Evolutionary conservation across 495 filamentous ascomycete genomes (phyloP), one percentile per base, ranked within the genome.

Genomic region (Neurospora pannonica): DNA sequence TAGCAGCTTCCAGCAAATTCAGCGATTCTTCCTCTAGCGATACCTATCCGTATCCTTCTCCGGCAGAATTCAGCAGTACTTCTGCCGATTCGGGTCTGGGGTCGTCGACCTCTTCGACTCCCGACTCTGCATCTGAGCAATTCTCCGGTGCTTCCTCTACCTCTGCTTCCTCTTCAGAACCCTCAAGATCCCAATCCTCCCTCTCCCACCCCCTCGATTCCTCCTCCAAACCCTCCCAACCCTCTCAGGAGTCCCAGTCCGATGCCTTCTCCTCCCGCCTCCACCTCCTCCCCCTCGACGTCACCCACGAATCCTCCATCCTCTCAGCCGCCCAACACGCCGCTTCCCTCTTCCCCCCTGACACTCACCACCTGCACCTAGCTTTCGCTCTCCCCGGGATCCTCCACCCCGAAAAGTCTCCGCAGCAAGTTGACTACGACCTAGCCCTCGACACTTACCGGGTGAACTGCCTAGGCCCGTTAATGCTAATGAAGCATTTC

Each of bases 401-500:
- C 71, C 86, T 97, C 1, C 85, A 90, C 78, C 90, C 93, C 0
- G 94, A 97, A 77, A 94, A 92, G 76, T 88, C 90, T 2, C 92
- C 90, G 0, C 75, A 80, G 0, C 89, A 92, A 72, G 86, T 97
- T 62, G 80, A 89, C 72, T 83, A 85, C 71, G 85, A 79, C 8
- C 76, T 83, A 38, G 88, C 92, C 2, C 82, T 90, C 19, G 81
- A 89, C 11, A 92, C 87, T 24, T 91, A 93, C 78, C 82, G 85
- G 24, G 87, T 91, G 42, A 97, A 97, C 75, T 82, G 90, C 0
- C 84, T 97, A 0, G 93, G 92, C 0, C 92, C 92, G 0, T 77
- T 97, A 43, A 81, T 97, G 36, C 85, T 96, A 46, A 87, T 92
- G 76, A 95, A 97, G 77, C 88, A 93, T 74, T 91, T 97, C 74